These are phyloP conservation scores for Sextonia rubra DNA, from an alignment of 164 flowering plant genomes.

Conservation along the genomic window DNA sequence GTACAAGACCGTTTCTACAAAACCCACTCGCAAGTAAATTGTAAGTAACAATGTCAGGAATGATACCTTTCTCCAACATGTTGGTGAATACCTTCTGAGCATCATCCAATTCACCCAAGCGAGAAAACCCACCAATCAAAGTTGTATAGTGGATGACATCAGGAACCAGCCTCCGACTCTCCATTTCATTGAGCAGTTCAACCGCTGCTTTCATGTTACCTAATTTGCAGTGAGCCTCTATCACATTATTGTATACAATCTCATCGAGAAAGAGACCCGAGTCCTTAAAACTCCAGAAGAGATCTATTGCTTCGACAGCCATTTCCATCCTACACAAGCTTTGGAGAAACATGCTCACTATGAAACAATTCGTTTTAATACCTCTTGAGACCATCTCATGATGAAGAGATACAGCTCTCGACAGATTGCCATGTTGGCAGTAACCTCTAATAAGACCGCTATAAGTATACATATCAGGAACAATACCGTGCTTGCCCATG, in stretches of 20 bases:
- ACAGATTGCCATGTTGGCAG: conserved; percentile 34
- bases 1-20: conserved; percentile 43
- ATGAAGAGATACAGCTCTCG: conserved; percentile 37
- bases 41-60: conserved; percentile 56
- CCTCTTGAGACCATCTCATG: conserved; percentile 49
- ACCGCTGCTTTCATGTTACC: conserved; percentile 57
- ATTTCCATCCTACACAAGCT: conserved; percentile 41
- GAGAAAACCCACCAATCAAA: conserved; percentile 59
- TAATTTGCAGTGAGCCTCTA: conserved; percentile 56
- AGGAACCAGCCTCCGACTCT: conserved; percentile 30
- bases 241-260: conserved; percentile 44
- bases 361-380: conserved; percentile 52
- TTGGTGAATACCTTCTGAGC: conserved; percentile 40
- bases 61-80: conserved; percentile 44
- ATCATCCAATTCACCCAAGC: conserved; percentile 36
- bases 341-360: conserved; percentile 48
- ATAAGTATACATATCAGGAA: conserved; percentile 39
- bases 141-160: conserved; percentile 67
- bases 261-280: conserved; percentile 53
- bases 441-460: conserved; percentile 45
- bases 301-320: conserved; percentile 33
- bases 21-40: conserved; percentile 58
- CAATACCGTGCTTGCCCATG: conserved; percentile 42
- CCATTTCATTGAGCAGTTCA: conserved; percentile 56
- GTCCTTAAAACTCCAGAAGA: conserved; percentile 34